A percentile compares a stretch with the other conserved stretches of the same genome.
These are phyloP conservation scores for Lentinula edodes DNA, from an alignment of 768 basidiomycete genomes.

Conservation along the genomic window DNA sequence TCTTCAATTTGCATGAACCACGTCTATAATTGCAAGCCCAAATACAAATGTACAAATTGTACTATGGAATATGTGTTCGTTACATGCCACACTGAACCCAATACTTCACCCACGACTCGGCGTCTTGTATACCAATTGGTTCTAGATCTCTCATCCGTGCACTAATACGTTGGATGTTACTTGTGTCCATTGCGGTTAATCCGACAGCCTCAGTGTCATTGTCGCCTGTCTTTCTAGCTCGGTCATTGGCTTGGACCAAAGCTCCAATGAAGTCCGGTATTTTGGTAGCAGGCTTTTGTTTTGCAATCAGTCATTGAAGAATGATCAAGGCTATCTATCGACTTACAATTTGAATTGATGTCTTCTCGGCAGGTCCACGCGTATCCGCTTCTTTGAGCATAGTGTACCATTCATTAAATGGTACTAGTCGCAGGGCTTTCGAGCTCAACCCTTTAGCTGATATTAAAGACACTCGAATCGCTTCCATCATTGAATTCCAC, in stretches of 20 bases:
- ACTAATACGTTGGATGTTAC: slow-evolving; percentile 2
- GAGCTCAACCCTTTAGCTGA: slow-evolving; percentile 7
- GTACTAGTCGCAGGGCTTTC: slow-evolving; percentile 13
- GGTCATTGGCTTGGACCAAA: slow-evolving; percentile 9
- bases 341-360: slow-evolving; percentile 26
- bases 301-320: neutral
- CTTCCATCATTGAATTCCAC: slow-evolving; percentile 22
- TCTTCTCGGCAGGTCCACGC: slow-evolving; percentile 15
- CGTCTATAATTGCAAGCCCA: too few relatives aligned
- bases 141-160: neutral
- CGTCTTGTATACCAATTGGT: neutral
- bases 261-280: slow-evolving; percentile 21
- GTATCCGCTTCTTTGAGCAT: slow-evolving; percentile 18
- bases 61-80: neutral
- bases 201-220: too few relatives aligned
- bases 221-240: too few relatives aligned
- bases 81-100: neutral
- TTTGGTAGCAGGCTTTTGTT: slow-evolving; percentile 26
- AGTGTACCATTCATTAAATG: slow-evolving; percentile 24
- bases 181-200: slow-evolving; percentile 8
- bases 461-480: slow-evolving; percentile 16
- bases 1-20: too few relatives aligned
- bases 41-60: too few relatives aligned
- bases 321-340: neutral
- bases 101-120: slow-evolving; percentile 2